Evolutionary conservation across 305 asterid genomes (phyloP), one percentile per base, ranked within the genome.

Genomic region (Plantago rigida): DNA sequence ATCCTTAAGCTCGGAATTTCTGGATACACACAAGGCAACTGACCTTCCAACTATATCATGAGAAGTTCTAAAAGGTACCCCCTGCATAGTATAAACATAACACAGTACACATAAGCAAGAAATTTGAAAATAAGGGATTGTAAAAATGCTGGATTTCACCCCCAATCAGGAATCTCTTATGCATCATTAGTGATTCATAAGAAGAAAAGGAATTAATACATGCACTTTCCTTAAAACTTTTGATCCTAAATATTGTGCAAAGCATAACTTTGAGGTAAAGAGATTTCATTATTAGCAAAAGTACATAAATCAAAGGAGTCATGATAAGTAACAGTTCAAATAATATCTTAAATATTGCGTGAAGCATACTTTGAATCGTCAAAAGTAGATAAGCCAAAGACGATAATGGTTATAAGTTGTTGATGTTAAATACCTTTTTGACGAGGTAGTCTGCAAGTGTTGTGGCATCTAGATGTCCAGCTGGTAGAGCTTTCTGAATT

Each of bases 391-490:
- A 5, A 15, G 58, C 19, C 62, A n/a, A 13, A 29, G 49, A 50
- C 46, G 11, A 17, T 3, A 13, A 52, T 14, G 59, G 49, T 1
- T 3, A 61, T 45, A 28, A 4, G 51, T 67, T 34, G 2, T 17
- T 0, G 11, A 31, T 22, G 41, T 22, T 24, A 4, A 41, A 14
- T 78, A 78, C 99, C 99, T 92, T 92, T 73, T 84, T 88, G 64
- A 92, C 95, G 36, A 92, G 96, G 82, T 92, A 92, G 79, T 88
- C 99, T 6, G 95, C 96, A 48, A 92, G 87, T 24, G 96, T 92
- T 13, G 95, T 92, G 51, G 99, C 99, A 75, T 92, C 96, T 68
- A 92, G 95, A 80, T 92, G 94, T 65, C 99, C 99, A 44, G 95
- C 99, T 22, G 96, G 96, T 42, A 92, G 81, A 73, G 96, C 78